A percentile compares a stretch with the other conserved stretches of the same genome.
Evolutionary conservation across 306 rosid genomes (phyloP).

Genomic region (Begonia fuchsioides): DNA sequence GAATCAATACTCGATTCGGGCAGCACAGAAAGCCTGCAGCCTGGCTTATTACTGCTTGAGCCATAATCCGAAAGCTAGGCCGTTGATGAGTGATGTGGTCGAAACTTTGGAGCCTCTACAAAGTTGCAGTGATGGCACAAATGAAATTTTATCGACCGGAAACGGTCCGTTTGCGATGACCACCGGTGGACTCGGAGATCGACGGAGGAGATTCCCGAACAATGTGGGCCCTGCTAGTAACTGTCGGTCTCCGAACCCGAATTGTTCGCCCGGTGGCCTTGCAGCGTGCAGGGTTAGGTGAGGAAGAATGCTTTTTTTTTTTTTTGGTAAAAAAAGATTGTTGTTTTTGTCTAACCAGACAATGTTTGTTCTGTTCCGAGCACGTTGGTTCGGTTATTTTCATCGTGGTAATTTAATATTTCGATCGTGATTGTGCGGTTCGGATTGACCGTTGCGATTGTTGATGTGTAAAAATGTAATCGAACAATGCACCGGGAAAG

Average conservation of each 20-base stretch:
- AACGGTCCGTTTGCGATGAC: conserved; percentile 43
- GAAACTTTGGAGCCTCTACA: conserved; percentile 96
- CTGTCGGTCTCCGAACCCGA: conserved; percentile 90
- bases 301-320: conserved; percentile 10
- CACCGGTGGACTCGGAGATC: conserved; percentile 55
- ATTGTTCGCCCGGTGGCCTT: conserved; percentile 64
- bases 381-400: not conserved
- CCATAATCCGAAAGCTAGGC: conserved; percentile 99
- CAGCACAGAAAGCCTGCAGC: conserved; percentile 99
- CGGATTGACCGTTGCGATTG: too few species aligned
- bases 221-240: conserved; percentile 63
- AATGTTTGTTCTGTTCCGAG: not conserved
- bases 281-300: conserved; percentile 85
- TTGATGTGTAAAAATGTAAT: too few species aligned
- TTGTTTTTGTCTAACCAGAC: not conserved
- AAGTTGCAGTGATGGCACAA: too few species aligned
- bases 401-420: not conserved
- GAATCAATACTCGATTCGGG: conserved; percentile 81
- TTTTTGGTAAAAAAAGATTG: not conserved
- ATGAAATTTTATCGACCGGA: too few species aligned
- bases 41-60: conserved; percentile 94
- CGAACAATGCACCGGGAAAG: too few species aligned
- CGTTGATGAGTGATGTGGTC: conserved; percentile 97
- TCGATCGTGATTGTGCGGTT: not conserved
- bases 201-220: conserved; percentile 42